These are phyloP conservation scores for Fusarium buxicola DNA, from an alignment of 2,329 filamentous ascomycete species.

Conservation along the genomic window DNA sequence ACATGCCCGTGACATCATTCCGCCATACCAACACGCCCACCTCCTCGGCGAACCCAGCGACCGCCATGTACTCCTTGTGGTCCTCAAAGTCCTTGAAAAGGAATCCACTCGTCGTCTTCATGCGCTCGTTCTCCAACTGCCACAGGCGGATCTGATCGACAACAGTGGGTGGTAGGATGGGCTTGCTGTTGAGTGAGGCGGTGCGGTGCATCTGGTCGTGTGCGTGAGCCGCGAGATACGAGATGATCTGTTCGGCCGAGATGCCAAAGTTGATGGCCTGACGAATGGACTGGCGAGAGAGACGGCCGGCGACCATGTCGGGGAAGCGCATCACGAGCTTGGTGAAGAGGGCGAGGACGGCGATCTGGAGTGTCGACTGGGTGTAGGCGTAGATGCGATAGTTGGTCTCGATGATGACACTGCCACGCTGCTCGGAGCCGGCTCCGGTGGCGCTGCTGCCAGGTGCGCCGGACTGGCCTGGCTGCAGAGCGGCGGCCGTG, in stretches of 20 bases:
- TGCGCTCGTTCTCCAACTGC: conserved; percentile 97
- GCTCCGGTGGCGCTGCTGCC: conserved; percentile 49
- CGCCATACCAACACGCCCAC: conserved; percentile 92
- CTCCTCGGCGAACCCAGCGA: conserved; percentile 84
- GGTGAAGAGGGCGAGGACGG: conserved; percentile 90
- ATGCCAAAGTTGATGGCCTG: conserved; percentile 91
- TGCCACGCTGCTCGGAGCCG: conserved; percentile 70
- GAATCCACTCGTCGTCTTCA: conserved; percentile 85
- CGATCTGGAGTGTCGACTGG: conserved; percentile 91
- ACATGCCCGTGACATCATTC: conserved; percentile 81
- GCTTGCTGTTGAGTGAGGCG: conserved; percentile 66
- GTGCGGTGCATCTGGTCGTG: conserved; percentile 91
- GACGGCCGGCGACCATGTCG: conserved; percentile 91
- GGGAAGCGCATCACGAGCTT: conserved; percentile 91
- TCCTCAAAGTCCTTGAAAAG: conserved; percentile 89
- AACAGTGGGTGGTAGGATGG: conserved; percentile 91
- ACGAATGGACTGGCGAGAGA: conserved; percentile 89
- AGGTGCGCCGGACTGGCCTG: conserved; percentile 52
- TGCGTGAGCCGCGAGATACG: conserved; percentile 90
- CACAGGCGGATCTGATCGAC: conserved; percentile 97
- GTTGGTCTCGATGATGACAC: conserved; percentile 97
- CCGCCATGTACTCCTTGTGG: conserved; percentile 75
- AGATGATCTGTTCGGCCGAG: conserved; percentile 94
- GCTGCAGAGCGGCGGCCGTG: conserved; percentile 58
- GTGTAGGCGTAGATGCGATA: conserved; percentile 98